A percentile compares a stretch with the other conserved stretches of the same genome.
Evolutionary conservation across 352 stramenopile species (phyloP).

Genomic region (Phytophthora syringae): DNA sequence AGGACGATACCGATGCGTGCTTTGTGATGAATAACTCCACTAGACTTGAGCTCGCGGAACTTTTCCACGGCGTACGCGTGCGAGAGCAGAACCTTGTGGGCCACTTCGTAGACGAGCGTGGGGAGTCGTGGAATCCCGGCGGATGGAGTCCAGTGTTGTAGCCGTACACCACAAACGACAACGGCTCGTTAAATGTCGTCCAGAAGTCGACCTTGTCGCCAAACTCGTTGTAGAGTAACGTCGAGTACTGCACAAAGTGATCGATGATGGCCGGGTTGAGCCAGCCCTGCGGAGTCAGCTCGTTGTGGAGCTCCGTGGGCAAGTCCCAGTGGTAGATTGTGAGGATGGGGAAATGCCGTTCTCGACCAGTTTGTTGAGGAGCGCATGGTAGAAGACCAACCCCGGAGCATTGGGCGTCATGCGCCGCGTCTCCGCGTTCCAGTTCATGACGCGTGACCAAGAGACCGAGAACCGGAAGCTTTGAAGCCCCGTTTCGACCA

Average conservation of each 20-base stretch:
- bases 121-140: conserved; percentile 41
- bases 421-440: conserved; percentile 49
- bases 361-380: conserved; percentile 26
- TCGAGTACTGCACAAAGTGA: conserved; percentile 89
- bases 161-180: conserved; percentile 80
- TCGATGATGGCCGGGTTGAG: conserved; percentile 42
- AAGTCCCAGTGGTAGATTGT: conserved; percentile 34
- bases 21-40: conserved; percentile 36
- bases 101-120: conserved; percentile 47
- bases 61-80: conserved; percentile 86
- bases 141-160: conserved; percentile 78
- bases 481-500: conserved; percentile 89
- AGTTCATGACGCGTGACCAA: conserved; percentile 90
- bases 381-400: conserved; percentile 75
- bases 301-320: conserved; percentile 32
- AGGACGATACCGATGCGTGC: conserved; percentile 92
- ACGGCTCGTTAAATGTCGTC: conserved; percentile 95
- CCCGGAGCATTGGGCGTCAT: conserved; percentile 78
- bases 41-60: conserved; percentile 81
- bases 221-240: conserved; percentile 91
- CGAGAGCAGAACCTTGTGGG: conserved; percentile 91
- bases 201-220: conserved; percentile 91
- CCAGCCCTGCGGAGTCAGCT: conserved; percentile 35
- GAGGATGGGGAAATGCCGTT: conserved; percentile 24
- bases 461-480: conserved; percentile 90